Evolutionary conservation across 345 rosid genomes (phyloP).

Genomic region (Noccaea bulbosa): DNA sequence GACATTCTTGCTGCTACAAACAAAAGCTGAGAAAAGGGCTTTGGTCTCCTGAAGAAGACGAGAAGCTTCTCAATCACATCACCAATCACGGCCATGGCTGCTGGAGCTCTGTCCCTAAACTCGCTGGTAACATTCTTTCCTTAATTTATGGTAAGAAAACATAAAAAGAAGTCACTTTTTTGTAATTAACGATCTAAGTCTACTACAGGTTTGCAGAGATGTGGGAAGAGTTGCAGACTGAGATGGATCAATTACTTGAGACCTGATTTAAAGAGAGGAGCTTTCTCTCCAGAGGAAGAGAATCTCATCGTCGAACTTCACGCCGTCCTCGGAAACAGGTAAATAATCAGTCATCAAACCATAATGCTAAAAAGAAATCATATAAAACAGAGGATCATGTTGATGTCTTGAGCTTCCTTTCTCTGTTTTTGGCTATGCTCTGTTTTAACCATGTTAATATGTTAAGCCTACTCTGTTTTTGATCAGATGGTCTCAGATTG

Average conservation of each 20-base stretch:
- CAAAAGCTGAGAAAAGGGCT: slow-evolving; percentile 85
- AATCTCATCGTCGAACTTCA: slow-evolving; percentile 77
- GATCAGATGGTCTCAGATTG: slow-evolving; percentile 74
- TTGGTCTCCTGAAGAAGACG: slow-evolving; percentile 95
- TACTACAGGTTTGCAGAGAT: slow-evolving; percentile 67
- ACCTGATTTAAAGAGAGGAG: slow-evolving; percentile 90
- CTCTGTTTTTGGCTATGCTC: slow-evolving; percentile 16
- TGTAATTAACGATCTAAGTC: not conserved
- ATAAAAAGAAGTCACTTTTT: not conserved
- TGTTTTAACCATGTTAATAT: slow-evolving; percentile 12
- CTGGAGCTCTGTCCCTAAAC: slow-evolving; percentile 89
- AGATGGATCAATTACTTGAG: slow-evolving; percentile 89
- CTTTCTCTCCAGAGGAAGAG: slow-evolving; percentile 81
- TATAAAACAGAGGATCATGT: slow-evolving; percentile 20
- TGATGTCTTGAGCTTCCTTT: not conserved
- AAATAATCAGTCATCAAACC: too few species aligned
- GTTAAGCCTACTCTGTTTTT: slow-evolving; percentile 15
- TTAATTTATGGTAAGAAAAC: not conserved
- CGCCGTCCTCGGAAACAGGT: slow-evolving; percentile 77
- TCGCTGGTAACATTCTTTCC: slow-evolving; percentile 57
- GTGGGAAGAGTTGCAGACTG: slow-evolving; percentile 82
- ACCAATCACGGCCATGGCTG: slow-evolving; percentile 78
- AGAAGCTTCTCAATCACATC: slow-evolving; percentile 72
- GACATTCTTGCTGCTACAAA: slow-evolving; percentile 78
- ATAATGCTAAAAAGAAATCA: too few species aligned